phyloP scores from a whole-genome alignment of 78 protist genomes.

The Dictyostelium intermedium region DNA sequence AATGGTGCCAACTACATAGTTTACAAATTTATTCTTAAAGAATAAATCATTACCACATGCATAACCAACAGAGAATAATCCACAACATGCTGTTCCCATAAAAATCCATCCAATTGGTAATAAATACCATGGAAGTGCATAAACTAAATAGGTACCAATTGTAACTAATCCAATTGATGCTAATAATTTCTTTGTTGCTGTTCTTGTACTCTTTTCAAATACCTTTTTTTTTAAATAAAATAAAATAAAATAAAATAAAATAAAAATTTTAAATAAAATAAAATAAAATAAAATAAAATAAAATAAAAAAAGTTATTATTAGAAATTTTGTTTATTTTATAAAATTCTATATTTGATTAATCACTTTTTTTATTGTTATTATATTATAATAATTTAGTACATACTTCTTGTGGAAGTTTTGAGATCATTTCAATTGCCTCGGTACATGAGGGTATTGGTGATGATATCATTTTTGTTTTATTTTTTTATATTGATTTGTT shows the following conservation, averaged over 20 bases:
- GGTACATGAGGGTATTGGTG: slow-evolving; percentile 27
- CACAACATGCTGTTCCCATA: slow-evolving; percentile 78
- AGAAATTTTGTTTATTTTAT: background rate
- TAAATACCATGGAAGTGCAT: slow-evolving; percentile 72
- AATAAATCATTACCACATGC: slow-evolving; percentile 62
- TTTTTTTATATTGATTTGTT: background rate
- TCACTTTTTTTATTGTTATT: background rate
- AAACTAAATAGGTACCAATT: slow-evolving; percentile 34
- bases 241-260: background rate
- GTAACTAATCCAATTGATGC: slow-evolving; percentile 41
- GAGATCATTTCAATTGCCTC: slow-evolving; percentile 67
- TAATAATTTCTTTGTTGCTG: slow-evolving; percentile 55
- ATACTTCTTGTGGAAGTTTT: slow-evolving; percentile 65
- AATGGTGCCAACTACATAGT: slow-evolving; percentile 60
- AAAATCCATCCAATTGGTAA: slow-evolving; percentile 72
- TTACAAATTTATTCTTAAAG: slow-evolving; percentile 35
- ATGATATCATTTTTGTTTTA: slow-evolving; percentile 3
- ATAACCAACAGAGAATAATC: slow-evolving; percentile 65
- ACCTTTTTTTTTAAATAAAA: background rate
- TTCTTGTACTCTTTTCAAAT: slow-evolving; percentile 62
- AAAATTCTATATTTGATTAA: no score
- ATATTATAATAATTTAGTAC: background rate
- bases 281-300: background rate
- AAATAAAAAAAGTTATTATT: background rate
- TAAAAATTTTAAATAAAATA: background rate